Percentiles rank a stretch among this genome's conserved stretches.
Evolutionary conservation across 495 filamentous ascomycete genomes (phyloP).

Genomic region (Xylaria cubensis): DNA sequence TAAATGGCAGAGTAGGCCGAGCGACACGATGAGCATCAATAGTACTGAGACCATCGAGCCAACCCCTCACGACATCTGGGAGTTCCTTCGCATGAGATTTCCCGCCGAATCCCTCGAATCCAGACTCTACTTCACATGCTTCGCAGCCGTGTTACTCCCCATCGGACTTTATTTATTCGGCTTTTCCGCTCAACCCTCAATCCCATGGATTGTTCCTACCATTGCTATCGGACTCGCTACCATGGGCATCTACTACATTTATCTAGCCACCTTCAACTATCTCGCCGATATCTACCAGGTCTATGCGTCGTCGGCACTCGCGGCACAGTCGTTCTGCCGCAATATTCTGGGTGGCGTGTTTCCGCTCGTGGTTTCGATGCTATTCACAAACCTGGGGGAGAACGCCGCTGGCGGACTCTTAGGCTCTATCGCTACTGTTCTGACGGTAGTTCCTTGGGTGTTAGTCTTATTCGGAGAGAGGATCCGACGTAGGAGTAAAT

Average conservation of each 20-base stretch:
- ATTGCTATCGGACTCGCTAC: constrained; percentile 75
- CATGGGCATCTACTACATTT: constrained; percentile 88
- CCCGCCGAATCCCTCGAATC: constrained; percentile 70
- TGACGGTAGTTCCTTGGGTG: constrained; percentile 87
- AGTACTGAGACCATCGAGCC: constrained; percentile 15
- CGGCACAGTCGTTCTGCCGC: constrained; percentile 83
- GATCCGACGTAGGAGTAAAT: constrained; percentile 79
- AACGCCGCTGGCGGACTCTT: constrained; percentile 77
- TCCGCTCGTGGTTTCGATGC: constrained; percentile 72
- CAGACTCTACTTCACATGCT: constrained; percentile 82
- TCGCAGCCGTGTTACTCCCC: constrained; percentile 69
- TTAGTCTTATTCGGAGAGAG: constrained; percentile 78
- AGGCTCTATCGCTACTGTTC: constrained; percentile 70
- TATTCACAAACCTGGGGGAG: constrained; percentile 77
- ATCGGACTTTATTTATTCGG: constrained; percentile 76
- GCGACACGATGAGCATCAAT: constrained; percentile 45
- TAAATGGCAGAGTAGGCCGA: constrained; percentile 44
- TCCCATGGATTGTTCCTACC: constrained; percentile 80
- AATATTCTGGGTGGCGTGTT: constrained; percentile 88
- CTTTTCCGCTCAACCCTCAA: constrained; percentile 70
- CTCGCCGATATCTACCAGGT: constrained; percentile 88
- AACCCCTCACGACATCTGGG: constrained; percentile 39
- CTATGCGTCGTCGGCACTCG: constrained; percentile 85
- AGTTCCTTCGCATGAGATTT: constrained; percentile 46
- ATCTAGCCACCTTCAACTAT: constrained; percentile 93